Base-by-base conservation (phyloP, 257 asterid species). In the Rehmannia glutinosa region DNA sequence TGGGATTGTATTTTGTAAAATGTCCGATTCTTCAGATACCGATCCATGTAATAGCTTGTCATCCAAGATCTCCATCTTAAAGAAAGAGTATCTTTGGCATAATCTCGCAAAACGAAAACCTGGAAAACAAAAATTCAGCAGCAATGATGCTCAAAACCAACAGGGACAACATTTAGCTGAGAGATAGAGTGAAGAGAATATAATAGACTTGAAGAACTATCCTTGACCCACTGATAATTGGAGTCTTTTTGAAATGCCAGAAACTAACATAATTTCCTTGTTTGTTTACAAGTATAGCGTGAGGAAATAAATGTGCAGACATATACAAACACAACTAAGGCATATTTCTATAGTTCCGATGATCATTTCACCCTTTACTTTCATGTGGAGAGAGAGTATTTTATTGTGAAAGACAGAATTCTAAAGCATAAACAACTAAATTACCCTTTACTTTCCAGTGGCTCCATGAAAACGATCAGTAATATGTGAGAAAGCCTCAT, bases 61-160 rank as follows among this genome's bases (percentile, higher is more conserved):
- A 85, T 89, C 97, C 97, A 89, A 49, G 95, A 81, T 66, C 95
- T 81, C 97, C 97, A 89, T 76, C 97, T 77, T 56, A 89, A 80
- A 25, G 97, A 79, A 75, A 89, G 90, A 17, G 82, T 83, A 42
- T 89, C 97, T 76, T 85, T 82, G 6, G 95, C 93, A 77, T 87
- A 89, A 82, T 89, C 97, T 72, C 95, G 80, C 83, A 87, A 76
- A 74, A 89, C 97, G 49, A 87, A 89, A 53, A 89, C 72, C 97
- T 89, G 81, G 50, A 78, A 42, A 72, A 11, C 19, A 65, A 19
- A 38, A 47, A 5, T 42, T 61, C 54, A 69, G 49, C 20, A 56
- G 41, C 51, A 55, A 55, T 57, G 25, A 39, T 6, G 28, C 49
- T 11, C 24, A 27, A 33, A 68, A 64, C 19, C 52, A 66, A 32